phyloP scores from a whole-genome alignment of 495 filamentous ascomycete species.

The Elaphomyces granulatus region DNA sequence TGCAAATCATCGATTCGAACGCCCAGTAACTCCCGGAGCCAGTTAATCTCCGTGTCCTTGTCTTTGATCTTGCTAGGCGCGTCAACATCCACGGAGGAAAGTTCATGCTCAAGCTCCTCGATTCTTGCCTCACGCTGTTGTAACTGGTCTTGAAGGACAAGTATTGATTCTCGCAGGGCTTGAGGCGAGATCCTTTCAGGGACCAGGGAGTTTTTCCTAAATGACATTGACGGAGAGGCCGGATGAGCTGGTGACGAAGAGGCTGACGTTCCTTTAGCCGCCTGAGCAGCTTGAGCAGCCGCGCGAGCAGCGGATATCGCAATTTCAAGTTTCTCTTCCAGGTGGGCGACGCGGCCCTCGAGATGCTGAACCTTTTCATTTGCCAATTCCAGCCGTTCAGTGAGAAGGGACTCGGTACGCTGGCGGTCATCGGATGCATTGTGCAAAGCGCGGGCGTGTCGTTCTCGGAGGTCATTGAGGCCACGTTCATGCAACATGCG shows the following conservation, averaged over 20 bases:
- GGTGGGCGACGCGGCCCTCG: conserved; percentile 62
- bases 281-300: conserved; percentile 70
- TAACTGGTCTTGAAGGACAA: conserved; percentile 90
- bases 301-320: conserved; percentile 80
- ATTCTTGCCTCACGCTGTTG: conserved; percentile 84
- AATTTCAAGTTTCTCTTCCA: conserved; percentile 83
- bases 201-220: conserved; percentile 33
- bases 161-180: conserved; percentile 86
- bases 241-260: conserved; percentile 19
- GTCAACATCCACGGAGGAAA: conserved; percentile 52
- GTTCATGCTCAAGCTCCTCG: conserved; percentile 65
- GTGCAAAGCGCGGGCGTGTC: conserved; percentile 58
- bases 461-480: conserved; percentile 43
- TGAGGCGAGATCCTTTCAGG: conserved; percentile 86
- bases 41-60: conserved; percentile 82
- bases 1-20: conserved; percentile 82
- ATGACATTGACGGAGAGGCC: conserved; percentile 31
- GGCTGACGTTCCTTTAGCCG: conserved; percentile 32
- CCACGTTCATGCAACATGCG: conserved; percentile 56
- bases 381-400: conserved; percentile 58
- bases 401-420: conserved; percentile 48
- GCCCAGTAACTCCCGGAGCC: conserved; percentile 86
- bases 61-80: conserved; percentile 70
- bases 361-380: conserved; percentile 67
- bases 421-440: conserved; percentile 60